Evolutionary conservation across 257 asterid species (phyloP).

Genomic region (Hygrophila difformis): DNA sequence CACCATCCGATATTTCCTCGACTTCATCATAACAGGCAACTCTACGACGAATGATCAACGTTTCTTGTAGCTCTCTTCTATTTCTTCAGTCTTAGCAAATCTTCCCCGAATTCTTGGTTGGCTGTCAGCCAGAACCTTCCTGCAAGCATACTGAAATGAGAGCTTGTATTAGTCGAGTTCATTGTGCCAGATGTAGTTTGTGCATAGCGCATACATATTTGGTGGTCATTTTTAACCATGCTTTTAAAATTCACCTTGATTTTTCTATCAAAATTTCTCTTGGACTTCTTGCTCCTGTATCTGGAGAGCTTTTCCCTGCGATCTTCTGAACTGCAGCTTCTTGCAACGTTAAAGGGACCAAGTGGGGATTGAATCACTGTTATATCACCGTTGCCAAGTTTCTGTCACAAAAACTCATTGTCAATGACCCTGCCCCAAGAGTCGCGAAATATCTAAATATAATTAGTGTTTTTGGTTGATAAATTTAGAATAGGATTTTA

Average conservation of each 20-base stretch:
- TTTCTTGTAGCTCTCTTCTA: slow-evolving; percentile 36
- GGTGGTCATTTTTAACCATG: too few relatives aligned
- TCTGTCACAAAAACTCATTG: slow-evolving; percentile 66
- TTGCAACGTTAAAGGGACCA: slow-evolving; percentile 33
- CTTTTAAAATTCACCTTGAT: slow-evolving; percentile 61
- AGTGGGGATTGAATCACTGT: slow-evolving; percentile 32
- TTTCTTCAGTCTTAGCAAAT: slow-evolving; percentile 69
- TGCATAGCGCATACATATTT: too few relatives aligned
- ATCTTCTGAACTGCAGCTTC: slow-evolving; percentile 39
- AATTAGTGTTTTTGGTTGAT: too few relatives aligned
- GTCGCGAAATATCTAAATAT: not conserved
- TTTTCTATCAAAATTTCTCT: slow-evolving; percentile 81
- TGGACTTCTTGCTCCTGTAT: slow-evolving; percentile 74
- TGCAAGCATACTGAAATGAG: slow-evolving; percentile 70
- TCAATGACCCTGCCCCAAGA: slow-evolving; percentile 46
- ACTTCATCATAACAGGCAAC: slow-evolving; percentile 11
- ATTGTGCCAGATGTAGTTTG: not conserved
- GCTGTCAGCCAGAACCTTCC: slow-evolving; percentile 91
- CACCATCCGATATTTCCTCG: slow-evolving; percentile 6
- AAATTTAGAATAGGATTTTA: too few relatives aligned
- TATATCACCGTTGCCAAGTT: slow-evolving; percentile 39
- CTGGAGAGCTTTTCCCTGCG: slow-evolving; percentile 82
- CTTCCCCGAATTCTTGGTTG: slow-evolving; percentile 93
- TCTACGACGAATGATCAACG: slow-evolving; percentile 16
- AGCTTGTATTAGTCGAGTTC: slow-evolving; percentile 8